Percentiles rank a stretch among this genome's conserved stretches.
Evolutionary conservation across 2,329 filamentous ascomycete species (phyloP).

Genomic region (Aspergillus alliaceus): DNA sequence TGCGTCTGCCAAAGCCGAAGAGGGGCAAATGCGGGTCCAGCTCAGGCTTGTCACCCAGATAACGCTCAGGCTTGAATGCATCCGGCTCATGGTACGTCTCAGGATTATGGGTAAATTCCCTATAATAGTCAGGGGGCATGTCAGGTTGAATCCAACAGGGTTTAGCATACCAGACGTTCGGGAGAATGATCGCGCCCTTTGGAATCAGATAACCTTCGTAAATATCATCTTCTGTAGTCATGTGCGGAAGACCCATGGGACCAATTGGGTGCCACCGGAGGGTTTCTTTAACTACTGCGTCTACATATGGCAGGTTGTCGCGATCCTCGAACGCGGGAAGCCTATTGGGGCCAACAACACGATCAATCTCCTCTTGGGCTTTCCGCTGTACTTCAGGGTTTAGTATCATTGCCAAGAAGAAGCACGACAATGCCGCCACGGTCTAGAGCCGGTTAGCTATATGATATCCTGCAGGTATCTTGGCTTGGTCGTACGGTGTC

Average conservation of each 20-base stretch:
- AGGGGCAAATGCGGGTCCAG: slow-evolving; percentile 39
- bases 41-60: slow-evolving; percentile 35
- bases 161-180: slow-evolving; percentile 37
- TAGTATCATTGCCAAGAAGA: slow-evolving; percentile 55
- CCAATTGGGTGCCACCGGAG: slow-evolving; percentile 38
- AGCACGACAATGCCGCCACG: slow-evolving; percentile 42
- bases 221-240: slow-evolving; percentile 24
- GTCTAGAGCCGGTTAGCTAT: slow-evolving; percentile 31
- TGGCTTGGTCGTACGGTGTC: slow-evolving; percentile 12
- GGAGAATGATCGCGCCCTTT: slow-evolving; percentile 36
- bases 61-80: slow-evolving; percentile 47
- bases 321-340: slow-evolving; percentile 42
- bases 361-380: slow-evolving; percentile 47
- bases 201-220: slow-evolving; percentile 31
- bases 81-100: slow-evolving; percentile 36
- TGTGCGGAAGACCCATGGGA: slow-evolving; percentile 34
- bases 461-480: too few relatives aligned
- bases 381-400: slow-evolving; percentile 53
- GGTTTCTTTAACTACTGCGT: slow-evolving; percentile 40
- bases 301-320: slow-evolving; percentile 35
- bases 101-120: slow-evolving; percentile 43
- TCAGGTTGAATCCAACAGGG: too few relatives aligned
- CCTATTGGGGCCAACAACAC: slow-evolving; percentile 32
- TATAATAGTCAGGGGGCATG: slow-evolving; percentile 18
- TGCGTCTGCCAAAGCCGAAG: too few relatives aligned